Evolutionary conservation across 176 grass and related monocot species (phyloP).

Genomic region (Otatea glauca): DNA sequence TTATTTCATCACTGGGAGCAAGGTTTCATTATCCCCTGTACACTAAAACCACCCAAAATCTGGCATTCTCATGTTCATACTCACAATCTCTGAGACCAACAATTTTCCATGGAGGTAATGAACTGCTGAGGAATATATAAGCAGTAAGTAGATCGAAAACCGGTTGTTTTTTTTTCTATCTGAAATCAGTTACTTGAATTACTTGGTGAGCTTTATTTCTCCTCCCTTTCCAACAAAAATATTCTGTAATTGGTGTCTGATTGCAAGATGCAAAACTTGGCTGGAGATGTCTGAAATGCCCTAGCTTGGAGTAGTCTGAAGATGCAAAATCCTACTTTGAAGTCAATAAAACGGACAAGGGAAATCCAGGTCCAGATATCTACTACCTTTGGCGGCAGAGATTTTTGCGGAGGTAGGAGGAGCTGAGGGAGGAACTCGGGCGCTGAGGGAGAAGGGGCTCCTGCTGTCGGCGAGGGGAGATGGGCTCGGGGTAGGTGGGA

Average conservation of each 20-base stretch:
- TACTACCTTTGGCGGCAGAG: no score
- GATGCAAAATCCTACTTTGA: constrained; percentile 19
- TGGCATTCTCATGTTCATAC: constrained; percentile 45
- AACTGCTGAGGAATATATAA: constrained; percentile 25
- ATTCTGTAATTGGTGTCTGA: background rate
- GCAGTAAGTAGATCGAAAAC: constrained; percentile 7
- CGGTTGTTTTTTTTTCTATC: background rate
- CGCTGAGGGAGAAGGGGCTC: no score
- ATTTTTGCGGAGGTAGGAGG: no score
- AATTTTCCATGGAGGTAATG: constrained; percentile 52
- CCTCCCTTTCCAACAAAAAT: background rate
- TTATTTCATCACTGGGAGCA: constrained; percentile 61
- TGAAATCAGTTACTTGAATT: constrained; percentile 20
- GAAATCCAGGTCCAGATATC: no score
- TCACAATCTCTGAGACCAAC: constrained; percentile 46
- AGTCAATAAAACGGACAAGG: background rate
- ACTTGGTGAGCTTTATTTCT: background rate
- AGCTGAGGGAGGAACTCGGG: no score
- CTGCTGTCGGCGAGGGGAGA: no score
- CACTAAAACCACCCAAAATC: constrained; percentile 68
- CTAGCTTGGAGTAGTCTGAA: background rate
- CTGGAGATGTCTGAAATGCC: background rate
- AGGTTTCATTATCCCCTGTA: constrained; percentile 60
- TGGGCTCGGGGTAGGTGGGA: no score
- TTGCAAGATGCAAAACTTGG: constrained; percentile 10